These are phyloP conservation scores for Gaultheria prostrata DNA, from an alignment of 148 eudicot species.

Conservation along the genomic window DNA sequence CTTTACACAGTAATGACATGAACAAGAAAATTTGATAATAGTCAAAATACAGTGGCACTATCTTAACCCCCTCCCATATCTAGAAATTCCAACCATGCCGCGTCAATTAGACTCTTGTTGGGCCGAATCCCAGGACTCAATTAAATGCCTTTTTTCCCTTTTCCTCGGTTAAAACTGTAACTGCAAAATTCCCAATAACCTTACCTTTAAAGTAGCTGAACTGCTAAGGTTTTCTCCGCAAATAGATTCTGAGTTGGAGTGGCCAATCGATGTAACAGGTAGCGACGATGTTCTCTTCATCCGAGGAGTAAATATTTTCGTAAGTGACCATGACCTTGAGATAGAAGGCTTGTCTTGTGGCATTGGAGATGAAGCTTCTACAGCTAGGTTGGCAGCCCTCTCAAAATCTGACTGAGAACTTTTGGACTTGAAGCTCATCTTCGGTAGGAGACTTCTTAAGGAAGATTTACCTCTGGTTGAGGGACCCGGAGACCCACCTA, in stretches of 20 bases:
- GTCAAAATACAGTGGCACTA: not conserved
- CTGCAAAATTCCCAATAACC: slow-evolving; percentile 8
- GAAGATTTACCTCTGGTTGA: slow-evolving; percentile 52
- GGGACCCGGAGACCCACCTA: slow-evolving; percentile 48
- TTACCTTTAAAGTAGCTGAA: slow-evolving; percentile 42
- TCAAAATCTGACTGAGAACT: slow-evolving; percentile 43
- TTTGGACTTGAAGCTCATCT: slow-evolving; percentile 48
- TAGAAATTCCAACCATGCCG: not conserved
- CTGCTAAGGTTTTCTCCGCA: slow-evolving; percentile 34
- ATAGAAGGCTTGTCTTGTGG: slow-evolving; percentile 58
- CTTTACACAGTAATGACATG: not conserved
- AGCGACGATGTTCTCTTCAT: slow-evolving; percentile 57
- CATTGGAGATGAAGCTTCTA: slow-evolving; percentile 33
- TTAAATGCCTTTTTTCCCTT: not conserved
- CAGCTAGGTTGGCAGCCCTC: slow-evolving; percentile 28
- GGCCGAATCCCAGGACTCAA: not conserved
- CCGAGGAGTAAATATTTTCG: slow-evolving; percentile 76
- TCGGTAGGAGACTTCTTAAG: slow-evolving; percentile 54
- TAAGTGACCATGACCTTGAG: slow-evolving; percentile 57
- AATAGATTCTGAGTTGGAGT: slow-evolving; percentile 38
- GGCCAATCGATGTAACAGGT: slow-evolving; percentile 49
- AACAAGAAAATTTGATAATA: not conserved
- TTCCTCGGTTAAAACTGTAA: not conserved
- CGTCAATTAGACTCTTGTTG: not conserved
- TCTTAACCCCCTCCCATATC: not conserved